Evolutionary conservation across 768 basidiomycete genomes (phyloP).

Genomic region (Amanita muscaria): DNA sequence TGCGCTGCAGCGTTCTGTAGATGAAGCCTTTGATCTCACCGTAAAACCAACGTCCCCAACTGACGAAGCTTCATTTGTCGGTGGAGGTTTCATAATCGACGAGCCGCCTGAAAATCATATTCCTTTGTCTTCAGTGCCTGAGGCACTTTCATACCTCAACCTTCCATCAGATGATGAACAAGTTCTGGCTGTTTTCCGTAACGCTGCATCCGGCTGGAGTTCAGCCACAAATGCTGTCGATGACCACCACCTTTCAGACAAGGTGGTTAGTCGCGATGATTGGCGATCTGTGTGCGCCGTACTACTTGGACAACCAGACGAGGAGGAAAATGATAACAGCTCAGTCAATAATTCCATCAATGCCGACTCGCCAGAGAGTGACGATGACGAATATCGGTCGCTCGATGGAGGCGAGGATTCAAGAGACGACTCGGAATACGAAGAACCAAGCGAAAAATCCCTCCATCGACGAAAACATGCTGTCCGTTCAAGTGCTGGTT

Average conservation of each 20-base stretch:
- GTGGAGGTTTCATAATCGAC: constrained; percentile 26
- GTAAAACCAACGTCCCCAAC: constrained; percentile 6
- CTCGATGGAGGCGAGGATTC: constrained; percentile 20
- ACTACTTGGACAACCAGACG: constrained; percentile 42
- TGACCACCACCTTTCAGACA: constrained; percentile 11
- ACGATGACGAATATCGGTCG: constrained; percentile 10
- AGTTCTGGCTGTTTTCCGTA: constrained; percentile 61
- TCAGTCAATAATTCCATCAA: constrained; percentile 14
- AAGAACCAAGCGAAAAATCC: constrained; percentile 14
- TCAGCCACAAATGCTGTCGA: constrained; percentile 16
- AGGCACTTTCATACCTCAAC: constrained; percentile 54
- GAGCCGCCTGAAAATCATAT: constrained; percentile 26
- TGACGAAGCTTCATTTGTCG: background rate
- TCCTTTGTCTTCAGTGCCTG: constrained; percentile 46
- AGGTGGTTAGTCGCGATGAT: constrained; percentile 51
- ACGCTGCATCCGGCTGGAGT: constrained; percentile 69
- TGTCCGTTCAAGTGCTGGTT: constrained; percentile 7
- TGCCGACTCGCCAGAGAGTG: constrained; percentile 15
- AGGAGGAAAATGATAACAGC: constrained; percentile 18
- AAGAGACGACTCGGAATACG: constrained; percentile 22
- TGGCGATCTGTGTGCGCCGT: constrained; percentile 79
- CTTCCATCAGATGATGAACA: constrained; percentile 68
- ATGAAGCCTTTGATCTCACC: constrained; percentile 39
- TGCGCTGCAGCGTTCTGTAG: constrained; percentile 37
- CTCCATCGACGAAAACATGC: constrained; percentile 13